Evolutionary conservation across 2,329 filamentous ascomycete genomes (phyloP), one percentile per base, ranked within the genome.

Genomic region (Aspergillus phoenicis): DNA sequence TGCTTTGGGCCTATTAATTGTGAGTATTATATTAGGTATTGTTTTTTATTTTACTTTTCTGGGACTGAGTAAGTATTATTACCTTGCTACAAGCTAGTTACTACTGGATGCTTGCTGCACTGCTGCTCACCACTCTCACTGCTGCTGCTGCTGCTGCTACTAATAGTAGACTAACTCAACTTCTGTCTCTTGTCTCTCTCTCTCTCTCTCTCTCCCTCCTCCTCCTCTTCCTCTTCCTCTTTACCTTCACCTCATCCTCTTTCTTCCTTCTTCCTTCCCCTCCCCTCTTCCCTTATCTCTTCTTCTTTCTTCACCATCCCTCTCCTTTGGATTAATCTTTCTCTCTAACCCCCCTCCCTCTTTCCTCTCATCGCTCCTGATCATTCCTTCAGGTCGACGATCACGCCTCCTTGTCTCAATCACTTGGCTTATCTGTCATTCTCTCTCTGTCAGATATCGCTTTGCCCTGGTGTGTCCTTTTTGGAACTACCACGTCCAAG

Each of bases 351-450:
- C 60, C 62, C 59, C 60, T 63, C 67, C 64, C 58, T 65, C 64
- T 69, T 67, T 68, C 64, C 72, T 71, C 70, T 69, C 73, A 71
- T 71, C 70, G 74, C 68, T 73, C 71, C 62, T 63, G 75, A 78
- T 74, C 71, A 72, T 79, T 83, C 79, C 78, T 78, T 81, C 74
- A 68, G 68, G 66, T 76, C 73, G 57, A 59, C 59, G 58, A 62
- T 56, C 39, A 52, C 39, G 57, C 56, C 60, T 52, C 48, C 57
- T 75, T 67, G 62, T 65, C 67, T 71, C 67, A 5, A 70, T 70
- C 69, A 66, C 65, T 61, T 63, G 52, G 67, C 53, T 47, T 47
- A 56, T 69, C 67, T 64, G 69, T 73, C 68, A 65, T 68, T 71
- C 67, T 71, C 70, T 72, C 71, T 74, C 60, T 62, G 56, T 63